phyloP scores from a whole-genome alignment of 2,329 filamentous ascomycete species.

The Onygenales sp. region DNA sequence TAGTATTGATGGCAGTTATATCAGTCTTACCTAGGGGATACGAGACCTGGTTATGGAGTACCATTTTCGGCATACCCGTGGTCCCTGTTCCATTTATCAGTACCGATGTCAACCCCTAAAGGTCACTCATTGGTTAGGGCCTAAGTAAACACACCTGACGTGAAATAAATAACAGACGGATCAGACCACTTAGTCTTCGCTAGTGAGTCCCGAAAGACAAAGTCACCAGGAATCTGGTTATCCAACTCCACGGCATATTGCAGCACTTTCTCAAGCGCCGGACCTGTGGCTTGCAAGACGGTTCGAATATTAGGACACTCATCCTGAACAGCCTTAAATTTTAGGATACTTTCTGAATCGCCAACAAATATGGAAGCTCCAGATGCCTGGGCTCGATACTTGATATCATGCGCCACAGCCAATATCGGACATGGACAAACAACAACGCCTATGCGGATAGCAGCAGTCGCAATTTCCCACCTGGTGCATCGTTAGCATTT shows the following conservation, averaged over 20 bases:
- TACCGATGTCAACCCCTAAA: too few species aligned
- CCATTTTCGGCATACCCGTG: conserved; percentile 33
- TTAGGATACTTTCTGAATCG: conserved; percentile 24
- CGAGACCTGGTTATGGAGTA: conserved; percentile 31
- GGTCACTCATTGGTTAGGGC: background rate
- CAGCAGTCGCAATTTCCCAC: conserved; percentile 33
- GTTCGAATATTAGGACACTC: conserved; percentile 23
- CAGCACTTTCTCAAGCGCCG: conserved; percentile 15
- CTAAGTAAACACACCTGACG: conserved; percentile 11
- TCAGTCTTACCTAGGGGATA: conserved; percentile 24
- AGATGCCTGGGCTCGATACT: conserved; percentile 25
- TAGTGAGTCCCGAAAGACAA: conserved; percentile 12
- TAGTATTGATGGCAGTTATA: background rate
- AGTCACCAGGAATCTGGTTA: conserved; percentile 15
- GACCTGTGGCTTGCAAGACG: conserved; percentile 22
- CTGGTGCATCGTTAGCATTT: conserved; percentile 7
- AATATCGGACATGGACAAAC: conserved; percentile 31
- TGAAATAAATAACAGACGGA: conserved; percentile 31
- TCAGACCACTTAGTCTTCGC: conserved; percentile 18
- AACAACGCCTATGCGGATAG: conserved; percentile 26
- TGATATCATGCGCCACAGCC: conserved; percentile 30
- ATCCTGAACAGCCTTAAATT: conserved; percentile 22
- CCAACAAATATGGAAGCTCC: conserved; percentile 29
- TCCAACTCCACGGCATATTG: conserved; percentile 18
- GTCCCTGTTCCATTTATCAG: conserved; percentile 17